Evolutionary conservation across 192 early-diverging fungal species (phyloP), one percentile per base, ranked within the genome.

Genomic region (Coemansia sp.): DNA sequence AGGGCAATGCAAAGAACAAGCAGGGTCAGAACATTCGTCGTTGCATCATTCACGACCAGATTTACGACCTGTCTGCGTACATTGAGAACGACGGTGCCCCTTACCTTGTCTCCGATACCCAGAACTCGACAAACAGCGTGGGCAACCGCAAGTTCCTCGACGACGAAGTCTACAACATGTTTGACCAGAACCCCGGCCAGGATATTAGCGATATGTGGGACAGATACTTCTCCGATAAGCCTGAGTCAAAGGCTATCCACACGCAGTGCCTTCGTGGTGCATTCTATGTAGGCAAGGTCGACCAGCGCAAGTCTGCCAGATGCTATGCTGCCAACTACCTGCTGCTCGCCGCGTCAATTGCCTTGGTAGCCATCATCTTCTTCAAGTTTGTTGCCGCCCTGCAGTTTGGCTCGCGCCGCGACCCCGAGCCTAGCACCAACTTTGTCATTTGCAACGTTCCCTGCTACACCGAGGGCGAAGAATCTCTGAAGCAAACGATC

Each of bases 391-490:
- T 98, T 46, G 92, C 95, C n/a, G 93, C 95, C 3, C 74, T 97
- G 53, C 91, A 94, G 58, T 68, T 95, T 30, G 88, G 87, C 27
- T 72, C 82, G 5, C 80, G 83, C 39, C 81, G 82, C 24, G 80
- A 81, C 49, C 89, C 90, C 1, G 87, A 95, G 56, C 85, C 91
- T 19, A 80, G 88, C 57, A 85, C 90, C 61, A 86, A 91, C 58
- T 95, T 97, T 72, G 88, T 95, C 53, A 87, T 98, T 36, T 86
- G 85, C 62, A 93, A 93, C 63, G 88, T 97, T 11, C 93, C 95
- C 9, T 97, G 95, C 78, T 99, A 99, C 73, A 97, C 95, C 9
- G 97, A 99, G 67, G 89, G 88, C 49, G 97, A 99, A 57, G 89
- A 86, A 20, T 97, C 97, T 3, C 78, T 99, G 34, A 78, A 85